Base-by-base conservation (phyloP, 805 yeast species). In the Sungouiella blattae region DNA sequence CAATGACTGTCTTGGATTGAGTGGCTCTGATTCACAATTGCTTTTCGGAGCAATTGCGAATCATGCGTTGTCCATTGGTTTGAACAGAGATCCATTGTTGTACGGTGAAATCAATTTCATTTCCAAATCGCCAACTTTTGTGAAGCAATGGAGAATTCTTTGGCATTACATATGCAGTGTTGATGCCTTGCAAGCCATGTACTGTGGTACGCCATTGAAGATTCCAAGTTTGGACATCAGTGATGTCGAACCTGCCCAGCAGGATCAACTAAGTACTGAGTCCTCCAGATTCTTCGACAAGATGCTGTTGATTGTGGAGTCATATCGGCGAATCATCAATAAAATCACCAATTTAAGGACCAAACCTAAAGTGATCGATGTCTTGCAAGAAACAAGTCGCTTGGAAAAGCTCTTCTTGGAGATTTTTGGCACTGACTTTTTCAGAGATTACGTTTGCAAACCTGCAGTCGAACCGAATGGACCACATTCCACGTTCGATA, bases 371-470 rank as follows among this genome's bases (percentile, higher is more conserved):
- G 57, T 67, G 11, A 45, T 62, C 9, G 69, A 63, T 20, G 43
- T 67, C 1, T 47, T 67, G 25, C 30, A 40, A 9, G 69, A 64
- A 40, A 57, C 71, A 1, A 64, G 60, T 35, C 49, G 51, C 24
- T 48, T 67, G 30, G 73, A 67, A 36, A 53, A 49, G 30, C 35
- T 57, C 2, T 67, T 66, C 33, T 51, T 56, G 28, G 53, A 63
- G 7, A 52, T 53, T 25, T 67, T 66, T 44, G 72, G 72, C 4
- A 62, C 60, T 32, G 71, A 67, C 40, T 67, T 65, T 37, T 67
- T 67, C 49, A 53, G 57, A 26, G 69, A 62, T 28, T 53, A 49
- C 26, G 56, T 67, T 21, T 61, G 70, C 39, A 52, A 51, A 16
- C 64, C 69, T 4, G 59, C 61, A 4, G 16, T 28, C 18, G 18